phyloP scores from a whole-genome alignment of 306 rosid genomes.

The Acacia acuminata region DNA sequence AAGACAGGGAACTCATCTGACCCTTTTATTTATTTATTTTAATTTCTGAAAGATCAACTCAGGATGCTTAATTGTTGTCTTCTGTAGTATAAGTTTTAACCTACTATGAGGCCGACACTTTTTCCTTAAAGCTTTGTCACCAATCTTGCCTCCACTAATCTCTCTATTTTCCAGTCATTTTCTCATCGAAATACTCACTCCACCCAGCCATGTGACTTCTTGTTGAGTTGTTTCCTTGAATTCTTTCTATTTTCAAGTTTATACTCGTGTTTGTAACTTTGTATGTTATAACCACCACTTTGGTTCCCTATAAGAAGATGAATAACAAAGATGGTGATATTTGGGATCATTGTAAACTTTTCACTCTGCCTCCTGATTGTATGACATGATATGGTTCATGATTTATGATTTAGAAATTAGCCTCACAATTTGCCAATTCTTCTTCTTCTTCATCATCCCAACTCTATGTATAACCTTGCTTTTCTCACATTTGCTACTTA shows the following conservation, averaged over 20 bases:
- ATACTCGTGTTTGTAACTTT: neutral
- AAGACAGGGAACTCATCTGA: neutral
- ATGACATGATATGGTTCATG: neutral
- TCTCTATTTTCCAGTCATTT: neutral
- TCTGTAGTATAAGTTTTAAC: neutral
- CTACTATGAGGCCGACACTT: neutral
- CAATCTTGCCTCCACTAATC: neutral
- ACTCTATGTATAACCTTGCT: neutral
- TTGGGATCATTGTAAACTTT: neutral
- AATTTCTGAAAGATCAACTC: neutral
- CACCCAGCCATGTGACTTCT: neutral
- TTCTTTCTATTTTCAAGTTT: neutral
- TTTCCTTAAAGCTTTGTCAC: neutral
- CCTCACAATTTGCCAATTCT: neutral
- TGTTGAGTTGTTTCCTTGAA: neutral
- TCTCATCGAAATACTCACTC: neutral
- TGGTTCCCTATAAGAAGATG: neutral
- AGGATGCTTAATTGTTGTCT: neutral
- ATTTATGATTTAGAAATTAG: neutral
- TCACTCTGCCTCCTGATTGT: neutral
- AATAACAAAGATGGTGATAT: neutral
- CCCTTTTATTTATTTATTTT: neutral
- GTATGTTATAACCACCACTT: neutral
- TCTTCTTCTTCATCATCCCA: neutral
- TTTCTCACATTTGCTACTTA: neutral